Percentiles rank a stretch among this genome's conserved stretches.
Evolutionary conservation across 2,329 filamentous ascomycete genomes (phyloP).

Genomic region (Sporothrix pseudoabietina): DNA sequence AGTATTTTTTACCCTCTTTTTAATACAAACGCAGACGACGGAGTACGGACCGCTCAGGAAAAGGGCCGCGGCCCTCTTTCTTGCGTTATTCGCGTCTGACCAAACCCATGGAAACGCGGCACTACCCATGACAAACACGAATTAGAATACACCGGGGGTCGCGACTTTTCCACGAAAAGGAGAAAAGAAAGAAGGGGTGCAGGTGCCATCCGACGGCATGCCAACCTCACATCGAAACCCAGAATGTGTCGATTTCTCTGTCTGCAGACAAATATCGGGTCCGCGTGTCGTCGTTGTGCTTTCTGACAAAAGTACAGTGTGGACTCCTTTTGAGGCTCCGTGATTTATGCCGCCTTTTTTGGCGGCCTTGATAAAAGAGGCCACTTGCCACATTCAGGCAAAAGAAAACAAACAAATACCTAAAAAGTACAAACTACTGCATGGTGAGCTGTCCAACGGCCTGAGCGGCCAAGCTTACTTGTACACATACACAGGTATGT

Average conservation of each 20-base stretch:
- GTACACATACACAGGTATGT: not conserved
- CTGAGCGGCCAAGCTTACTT: not conserved
- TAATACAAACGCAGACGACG: not conserved
- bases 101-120: conserved; percentile 17
- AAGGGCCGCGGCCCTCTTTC: not conserved
- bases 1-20: not conserved
- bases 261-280: not conserved
- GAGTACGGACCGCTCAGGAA: not conserved
- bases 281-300: not conserved
- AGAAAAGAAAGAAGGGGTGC: not conserved
- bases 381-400: conserved; percentile 16
- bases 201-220: conserved; percentile 11
- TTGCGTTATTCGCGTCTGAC: conserved; percentile 15
- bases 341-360: not conserved
- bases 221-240: conserved; percentile 1
- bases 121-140: conserved; percentile 13
- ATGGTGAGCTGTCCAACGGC: conserved; percentile 1
- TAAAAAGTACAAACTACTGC: not conserved
- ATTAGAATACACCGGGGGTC: not conserved
- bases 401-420: conserved; percentile 21
- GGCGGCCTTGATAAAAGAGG: not conserved
- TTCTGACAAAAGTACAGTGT: not conserved
- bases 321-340: not conserved
- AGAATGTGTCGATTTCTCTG: conserved; percentile 4
- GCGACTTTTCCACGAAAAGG: not conserved